A percentile compares a stretch with the other conserved stretches of the same genome.
phyloP scores from a whole-genome alignment of 306 rosid genomes.

The Castanospermum australe region DNA sequence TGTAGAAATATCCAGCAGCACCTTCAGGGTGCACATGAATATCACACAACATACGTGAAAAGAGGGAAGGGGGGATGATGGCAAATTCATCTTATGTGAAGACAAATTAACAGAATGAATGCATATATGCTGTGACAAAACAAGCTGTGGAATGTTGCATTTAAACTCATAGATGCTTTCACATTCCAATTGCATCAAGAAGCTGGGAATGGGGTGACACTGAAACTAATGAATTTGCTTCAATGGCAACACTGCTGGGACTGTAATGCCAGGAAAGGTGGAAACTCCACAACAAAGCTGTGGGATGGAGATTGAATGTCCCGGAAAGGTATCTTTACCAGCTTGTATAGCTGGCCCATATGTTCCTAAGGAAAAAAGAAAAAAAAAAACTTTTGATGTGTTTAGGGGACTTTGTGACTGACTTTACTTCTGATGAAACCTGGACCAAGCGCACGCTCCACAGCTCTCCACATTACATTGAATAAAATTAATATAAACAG shows the following conservation, averaged over 20 bases:
- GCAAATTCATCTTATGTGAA: neutral
- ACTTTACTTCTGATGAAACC: constrained; percentile 63
- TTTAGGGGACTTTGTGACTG: constrained; percentile 60
- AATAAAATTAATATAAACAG: neutral
- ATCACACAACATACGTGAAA: neutral
- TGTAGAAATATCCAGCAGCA: neutral
- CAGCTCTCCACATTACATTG: constrained; percentile 66
- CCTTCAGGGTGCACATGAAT: neutral
- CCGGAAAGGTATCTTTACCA: constrained; percentile 48
- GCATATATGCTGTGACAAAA: neutral
- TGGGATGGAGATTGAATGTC: constrained; percentile 50
- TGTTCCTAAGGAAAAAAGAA: too few species aligned
- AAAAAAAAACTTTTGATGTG: constrained; percentile 62
- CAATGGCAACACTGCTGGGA: constrained; percentile 74
- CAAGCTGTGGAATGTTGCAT: neutral
- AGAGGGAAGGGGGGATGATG: neutral
- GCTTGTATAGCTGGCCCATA: constrained; percentile 67
- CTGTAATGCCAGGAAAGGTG: constrained; percentile 65
- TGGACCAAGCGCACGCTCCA: constrained; percentile 54
- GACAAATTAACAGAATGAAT: too few species aligned
- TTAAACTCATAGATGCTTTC: neutral
- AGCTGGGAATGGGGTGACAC: too few species aligned
- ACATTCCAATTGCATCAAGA: too few species aligned
- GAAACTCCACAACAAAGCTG: too few species aligned
- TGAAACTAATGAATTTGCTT: too few species aligned